phyloP scores from a whole-genome alignment of 176 grass and related monocot genomes.

The Saccharum officinarum region DNA sequence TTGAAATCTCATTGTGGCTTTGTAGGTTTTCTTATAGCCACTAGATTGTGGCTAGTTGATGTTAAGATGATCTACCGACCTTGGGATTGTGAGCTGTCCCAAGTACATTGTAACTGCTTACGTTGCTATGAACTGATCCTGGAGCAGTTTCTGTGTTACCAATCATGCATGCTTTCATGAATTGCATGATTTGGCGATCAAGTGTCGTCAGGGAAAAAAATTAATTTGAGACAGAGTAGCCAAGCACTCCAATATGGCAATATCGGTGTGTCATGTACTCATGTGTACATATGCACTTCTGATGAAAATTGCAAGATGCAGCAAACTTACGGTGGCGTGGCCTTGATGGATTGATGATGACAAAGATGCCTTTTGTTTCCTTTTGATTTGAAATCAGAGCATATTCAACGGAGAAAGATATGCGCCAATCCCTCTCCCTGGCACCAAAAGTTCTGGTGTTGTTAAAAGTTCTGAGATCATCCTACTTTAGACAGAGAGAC shows the following conservation, averaged over 20 bases:
- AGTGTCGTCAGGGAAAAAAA: neutral
- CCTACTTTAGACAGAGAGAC: neutral
- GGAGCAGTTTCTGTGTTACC: neutral
- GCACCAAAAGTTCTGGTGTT: neutral
- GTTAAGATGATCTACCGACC: too few relatives aligned
- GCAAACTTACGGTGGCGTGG: neutral
- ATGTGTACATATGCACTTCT: neutral
- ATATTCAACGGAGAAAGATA: neutral
- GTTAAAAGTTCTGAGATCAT: neutral
- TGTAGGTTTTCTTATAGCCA: too few relatives aligned
- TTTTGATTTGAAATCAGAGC: neutral
- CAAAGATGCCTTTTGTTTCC: neutral
- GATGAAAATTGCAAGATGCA: neutral
- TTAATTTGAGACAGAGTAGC: too few relatives aligned
- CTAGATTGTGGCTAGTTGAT: too few relatives aligned
- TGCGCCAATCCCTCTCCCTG: neutral
- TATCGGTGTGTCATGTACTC: neutral
- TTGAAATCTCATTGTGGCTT: too few relatives aligned
- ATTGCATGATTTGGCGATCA: neutral
- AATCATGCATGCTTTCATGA: neutral
- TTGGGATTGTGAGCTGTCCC: too few relatives aligned
- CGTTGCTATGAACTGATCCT: neutral
- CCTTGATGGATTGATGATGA: neutral
- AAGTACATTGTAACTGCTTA: too few relatives aligned
- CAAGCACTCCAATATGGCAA: neutral